Base-by-base conservation (phyloP, 495 filamentous ascomycete genomes). In the Xylaria grammica region DNA sequence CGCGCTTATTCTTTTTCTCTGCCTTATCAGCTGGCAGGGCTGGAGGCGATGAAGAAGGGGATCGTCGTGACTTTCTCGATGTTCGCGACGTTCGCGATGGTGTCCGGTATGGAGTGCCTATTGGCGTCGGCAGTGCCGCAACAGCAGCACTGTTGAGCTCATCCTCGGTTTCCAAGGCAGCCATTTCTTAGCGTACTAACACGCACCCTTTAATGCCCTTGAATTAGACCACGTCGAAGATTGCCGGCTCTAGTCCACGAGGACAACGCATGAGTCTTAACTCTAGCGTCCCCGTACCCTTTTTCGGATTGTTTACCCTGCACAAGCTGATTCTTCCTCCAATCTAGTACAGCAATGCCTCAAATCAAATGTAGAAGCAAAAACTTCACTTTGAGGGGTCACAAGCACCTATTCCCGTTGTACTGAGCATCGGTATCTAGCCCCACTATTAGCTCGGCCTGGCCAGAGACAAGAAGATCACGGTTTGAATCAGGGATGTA, bases 31-130 rank as follows among this genome's bases (percentile, higher is more conserved):
- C 78, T 20, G 84, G 86, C 19, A 87, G 78, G 56, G 82, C 81
- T 22, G 88, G 84, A 19, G 90, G 86, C 9, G 92, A 90, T 7
- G 88, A 86, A 30, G 87, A 80, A 20, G 84, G 79, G 26, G 84
- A 85, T 45, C 81, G 73, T 30, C 78, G 73, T n/a, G 80, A 82
- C 54, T 72, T 79, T 50, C 75, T 80, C 51, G 86, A 86, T 48
- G 77, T 66, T 67, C 82, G 77, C 51, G 86, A 86, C 46, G 77
- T 66, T 67, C 82, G 77, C 32, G 88, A 85, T 15, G 86, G 86
- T 13, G 84, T 84, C 66, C 87, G 81, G 65, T 87, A 89, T 7
- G 89, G 87, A 17, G 87, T 89, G 44, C 87, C 86, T 22, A 84
- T 80, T 20, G 90, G 90, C 49, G 88, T 86, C 32, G 91, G 89